Conservation (phyloP, 2,329 filamentous ascomycete species). For the Aphanocladium album region DNA sequence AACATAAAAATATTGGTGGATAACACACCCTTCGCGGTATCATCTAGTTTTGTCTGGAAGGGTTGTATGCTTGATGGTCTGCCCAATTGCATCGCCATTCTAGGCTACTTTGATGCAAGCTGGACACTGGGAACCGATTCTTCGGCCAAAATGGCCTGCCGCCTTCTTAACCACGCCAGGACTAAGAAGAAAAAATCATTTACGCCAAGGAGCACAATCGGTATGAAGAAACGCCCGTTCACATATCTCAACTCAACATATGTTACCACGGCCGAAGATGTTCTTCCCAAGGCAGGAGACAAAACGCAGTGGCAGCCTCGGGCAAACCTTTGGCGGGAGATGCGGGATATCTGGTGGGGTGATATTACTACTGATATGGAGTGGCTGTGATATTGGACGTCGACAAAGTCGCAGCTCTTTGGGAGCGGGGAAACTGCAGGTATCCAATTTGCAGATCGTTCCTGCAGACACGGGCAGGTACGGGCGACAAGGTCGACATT, state of each 20-base stretch:
- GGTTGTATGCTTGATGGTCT: not conserved
- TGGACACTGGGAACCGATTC: not conserved
- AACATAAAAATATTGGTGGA: slow-evolving; percentile 27
- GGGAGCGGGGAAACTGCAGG: too few relatives aligned
- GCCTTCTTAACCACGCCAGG: not conserved
- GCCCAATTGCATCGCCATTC: not conserved
- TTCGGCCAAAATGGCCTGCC: not conserved
- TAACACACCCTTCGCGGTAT: not conserved
- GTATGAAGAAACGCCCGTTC: not conserved
- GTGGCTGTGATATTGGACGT: not conserved
- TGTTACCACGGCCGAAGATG: not conserved
- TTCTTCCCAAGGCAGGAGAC: not conserved
- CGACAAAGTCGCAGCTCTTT: too few relatives aligned
- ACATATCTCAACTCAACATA: not conserved
- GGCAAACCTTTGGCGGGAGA: not conserved
- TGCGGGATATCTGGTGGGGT: not conserved
- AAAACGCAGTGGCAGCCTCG: not conserved
- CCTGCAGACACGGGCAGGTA: too few relatives aligned
- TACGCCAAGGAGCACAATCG: not conserved
- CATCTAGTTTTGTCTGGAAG: not conserved
- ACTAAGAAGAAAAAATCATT: not conserved
- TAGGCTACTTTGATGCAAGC: not conserved
- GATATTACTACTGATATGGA: not conserved
- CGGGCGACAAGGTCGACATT: too few relatives aligned
- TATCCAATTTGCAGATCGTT: too few relatives aligned